Percentiles rank a stretch among this genome's conserved stretches.
Evolutionary conservation across 345 rosid species (phyloP).

Genomic region (Geranium brycei): DNA sequence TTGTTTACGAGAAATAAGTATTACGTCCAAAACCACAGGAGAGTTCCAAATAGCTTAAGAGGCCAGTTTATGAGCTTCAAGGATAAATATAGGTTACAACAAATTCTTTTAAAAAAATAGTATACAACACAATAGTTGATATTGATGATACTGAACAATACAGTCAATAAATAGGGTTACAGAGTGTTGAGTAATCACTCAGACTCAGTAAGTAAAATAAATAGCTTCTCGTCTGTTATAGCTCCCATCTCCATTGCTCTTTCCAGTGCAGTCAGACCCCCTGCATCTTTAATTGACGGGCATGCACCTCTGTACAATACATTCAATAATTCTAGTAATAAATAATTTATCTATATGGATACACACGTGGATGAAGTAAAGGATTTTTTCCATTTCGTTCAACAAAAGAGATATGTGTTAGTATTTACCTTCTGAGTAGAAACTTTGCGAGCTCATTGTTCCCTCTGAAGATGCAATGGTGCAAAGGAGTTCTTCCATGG

Average conservation of each 20-base stretch:
- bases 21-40: too few relatives aligned
- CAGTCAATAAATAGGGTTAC: too few relatives aligned
- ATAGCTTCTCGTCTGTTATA: slow-evolving; percentile 71
- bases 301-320: slow-evolving; percentile 53
- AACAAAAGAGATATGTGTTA: background rate
- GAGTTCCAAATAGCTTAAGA: too few relatives aligned
- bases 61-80: too few relatives aligned
- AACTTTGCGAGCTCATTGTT: slow-evolving; percentile 55
- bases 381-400: too few relatives aligned
- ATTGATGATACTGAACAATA: too few relatives aligned
- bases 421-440: slow-evolving; percentile 54
- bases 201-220: slow-evolving; percentile 48
- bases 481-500: slow-evolving; percentile 79
- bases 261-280: slow-evolving; percentile 65
- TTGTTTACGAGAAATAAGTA: too few relatives aligned
- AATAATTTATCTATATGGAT: too few relatives aligned
- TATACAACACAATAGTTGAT: too few relatives aligned
- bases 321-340: background rate
- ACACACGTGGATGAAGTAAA: too few relatives aligned
- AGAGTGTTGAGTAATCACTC: background rate
- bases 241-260: slow-evolving; percentile 96
- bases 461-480: slow-evolving; percentile 49
- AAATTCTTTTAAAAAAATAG: too few relatives aligned
- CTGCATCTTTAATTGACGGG: slow-evolving; percentile 53
- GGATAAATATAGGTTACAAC: too few relatives aligned